Evolutionary conservation across 169 alveolate species (phyloP).

Genomic region (Cryptosporidium andersoni): DNA sequence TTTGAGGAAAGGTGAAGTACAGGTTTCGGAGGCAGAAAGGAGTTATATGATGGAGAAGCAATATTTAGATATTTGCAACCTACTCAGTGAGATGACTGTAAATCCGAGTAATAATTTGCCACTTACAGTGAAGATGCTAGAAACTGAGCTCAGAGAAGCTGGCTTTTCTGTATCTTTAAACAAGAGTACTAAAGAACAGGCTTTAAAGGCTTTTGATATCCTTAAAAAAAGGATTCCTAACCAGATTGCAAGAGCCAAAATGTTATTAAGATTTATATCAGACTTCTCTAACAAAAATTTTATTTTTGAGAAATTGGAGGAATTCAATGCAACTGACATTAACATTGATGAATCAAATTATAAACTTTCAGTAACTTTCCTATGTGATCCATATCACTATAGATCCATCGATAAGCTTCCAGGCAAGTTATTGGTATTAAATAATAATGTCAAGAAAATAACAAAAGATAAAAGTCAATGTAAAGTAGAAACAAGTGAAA

Average conservation of each 20-base stretch:
- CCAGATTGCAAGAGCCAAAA: conserved; percentile 81
- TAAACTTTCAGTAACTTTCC: conserved; percentile 17
- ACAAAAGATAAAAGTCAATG: no score
- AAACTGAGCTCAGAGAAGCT: conserved; percentile 79
- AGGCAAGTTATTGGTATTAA: conserved; percentile 26
- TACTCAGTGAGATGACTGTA: conserved; percentile 80
- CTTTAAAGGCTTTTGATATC: conserved; percentile 81
- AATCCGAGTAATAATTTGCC: conserved; percentile 88
- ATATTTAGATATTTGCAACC: conserved; percentile 83
- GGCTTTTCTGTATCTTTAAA: conserved; percentile 81
- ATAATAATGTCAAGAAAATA: conserved; percentile 14
- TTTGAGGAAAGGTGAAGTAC: conserved; percentile 91
- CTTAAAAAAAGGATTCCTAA: conserved; percentile 81
- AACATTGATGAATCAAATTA: conserved; percentile 15
- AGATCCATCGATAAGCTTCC: conserved; percentile 43
- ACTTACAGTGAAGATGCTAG: conserved; percentile 83
- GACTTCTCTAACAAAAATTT: background rate
- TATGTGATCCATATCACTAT: conserved; percentile 61
- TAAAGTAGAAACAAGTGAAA: no score
- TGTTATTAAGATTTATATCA: conserved; percentile 74
- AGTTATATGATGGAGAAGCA: conserved; percentile 79
- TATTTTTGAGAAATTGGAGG: background rate
- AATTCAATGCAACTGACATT: conserved; percentile 10
- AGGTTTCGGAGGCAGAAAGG: conserved; percentile 89
- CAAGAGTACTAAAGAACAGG: conserved; percentile 84